A percentile compares a stretch with the other conserved stretches of the same genome.
Evolutionary conservation across 768 basidiomycete genomes (phyloP).

Genomic region (Trichaptum fuscoviolaceum): DNA sequence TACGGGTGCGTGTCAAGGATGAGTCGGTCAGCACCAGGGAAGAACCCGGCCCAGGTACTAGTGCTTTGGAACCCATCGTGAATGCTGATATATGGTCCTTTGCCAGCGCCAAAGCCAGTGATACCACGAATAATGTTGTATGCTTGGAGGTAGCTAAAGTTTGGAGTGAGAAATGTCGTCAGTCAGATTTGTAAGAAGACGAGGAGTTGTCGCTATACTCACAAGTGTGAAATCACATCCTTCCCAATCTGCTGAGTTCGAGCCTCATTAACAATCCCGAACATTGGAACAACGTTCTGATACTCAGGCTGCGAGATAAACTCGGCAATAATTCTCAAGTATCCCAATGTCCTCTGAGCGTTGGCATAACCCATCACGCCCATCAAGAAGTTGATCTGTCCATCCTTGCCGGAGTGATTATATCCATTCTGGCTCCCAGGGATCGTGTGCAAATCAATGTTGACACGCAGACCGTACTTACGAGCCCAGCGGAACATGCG

Average conservation of each 20-base stretch:
- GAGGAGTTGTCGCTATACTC: conserved; percentile 7
- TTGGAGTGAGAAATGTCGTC: conserved; percentile 25
- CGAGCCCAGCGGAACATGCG: conserved; percentile 41
- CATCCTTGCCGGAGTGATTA: conserved; percentile 6
- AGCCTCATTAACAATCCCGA: conserved; percentile 14
- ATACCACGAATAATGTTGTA: conserved; percentile 33
- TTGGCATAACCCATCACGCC: conserved; percentile 46
- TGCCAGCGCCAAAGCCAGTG: conserved; percentile 35
- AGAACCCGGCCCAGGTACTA: conserved; percentile 41
- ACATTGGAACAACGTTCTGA: conserved; percentile 23
- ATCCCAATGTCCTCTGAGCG: conserved; percentile 38
- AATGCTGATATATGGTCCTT: conserved; percentile 36
- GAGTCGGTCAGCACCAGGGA: conserved; percentile 54
- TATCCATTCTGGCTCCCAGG: conserved; percentile 36
- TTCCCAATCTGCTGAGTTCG: not conserved
- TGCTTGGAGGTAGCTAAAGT: conserved; percentile 32
- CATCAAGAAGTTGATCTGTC: conserved; percentile 26
- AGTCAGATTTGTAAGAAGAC: not conserved
- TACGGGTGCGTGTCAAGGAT: conserved; percentile 68
- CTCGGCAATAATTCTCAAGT: conserved; percentile 34
- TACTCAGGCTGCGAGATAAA: conserved; percentile 38
- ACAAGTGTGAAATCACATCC: conserved; percentile 20
- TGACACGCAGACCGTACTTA: conserved; percentile 44
- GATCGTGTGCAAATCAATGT: conserved; percentile 37
- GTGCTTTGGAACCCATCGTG: conserved; percentile 58